A percentile compares a stretch with the other conserved stretches of the same genome.
phyloP scores from a whole-genome alignment of 176 grass and related monocot genomes.

The Oryza nivara region DNA sequence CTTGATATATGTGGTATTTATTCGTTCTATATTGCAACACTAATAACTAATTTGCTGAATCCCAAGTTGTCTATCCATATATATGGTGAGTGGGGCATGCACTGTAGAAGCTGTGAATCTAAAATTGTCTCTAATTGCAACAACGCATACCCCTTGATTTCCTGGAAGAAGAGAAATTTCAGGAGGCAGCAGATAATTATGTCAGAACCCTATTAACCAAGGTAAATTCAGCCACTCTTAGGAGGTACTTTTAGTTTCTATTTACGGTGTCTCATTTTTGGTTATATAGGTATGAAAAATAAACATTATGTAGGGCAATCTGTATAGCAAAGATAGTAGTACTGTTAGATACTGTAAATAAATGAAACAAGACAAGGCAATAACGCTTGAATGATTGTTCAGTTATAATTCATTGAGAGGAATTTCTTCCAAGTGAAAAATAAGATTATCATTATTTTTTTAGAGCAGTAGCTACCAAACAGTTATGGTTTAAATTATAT shows the following conservation, averaged over 20 bases:
- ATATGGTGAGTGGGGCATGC: slow-evolving; percentile 15
- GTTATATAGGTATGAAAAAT: not conserved
- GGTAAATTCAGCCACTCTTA: slow-evolving; percentile 51
- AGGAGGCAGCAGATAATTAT: slow-evolving; percentile 86
- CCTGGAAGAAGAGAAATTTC: slow-evolving; percentile 81
- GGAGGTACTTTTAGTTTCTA: slow-evolving; percentile 1
- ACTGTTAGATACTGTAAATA: too few species aligned
- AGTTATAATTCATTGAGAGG: too few species aligned
- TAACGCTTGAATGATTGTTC: too few species aligned
- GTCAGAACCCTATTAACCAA: slow-evolving; percentile 91
- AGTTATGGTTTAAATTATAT: too few species aligned
- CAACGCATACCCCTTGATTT: slow-evolving; percentile 99
- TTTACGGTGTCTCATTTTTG: not conserved
- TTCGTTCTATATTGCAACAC: slow-evolving; percentile 8
- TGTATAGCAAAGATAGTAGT: too few species aligned
- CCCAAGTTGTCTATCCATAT: not conserved
- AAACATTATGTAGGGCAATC: too few species aligned
- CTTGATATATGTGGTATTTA: not conserved
- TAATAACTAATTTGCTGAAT: not conserved
- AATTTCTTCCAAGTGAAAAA: too few species aligned
- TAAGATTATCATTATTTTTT: too few species aligned
- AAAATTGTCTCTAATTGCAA: slow-evolving; percentile 32
- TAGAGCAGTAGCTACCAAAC: too few species aligned
- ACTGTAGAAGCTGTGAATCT: not conserved
- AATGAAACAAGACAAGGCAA: too few species aligned